A percentile compares a stretch with the other conserved stretches of the same genome.
These are phyloP conservation scores for Trametes meyenii DNA, from an alignment of 768 basidiomycete species.

Conservation along the genomic window DNA sequence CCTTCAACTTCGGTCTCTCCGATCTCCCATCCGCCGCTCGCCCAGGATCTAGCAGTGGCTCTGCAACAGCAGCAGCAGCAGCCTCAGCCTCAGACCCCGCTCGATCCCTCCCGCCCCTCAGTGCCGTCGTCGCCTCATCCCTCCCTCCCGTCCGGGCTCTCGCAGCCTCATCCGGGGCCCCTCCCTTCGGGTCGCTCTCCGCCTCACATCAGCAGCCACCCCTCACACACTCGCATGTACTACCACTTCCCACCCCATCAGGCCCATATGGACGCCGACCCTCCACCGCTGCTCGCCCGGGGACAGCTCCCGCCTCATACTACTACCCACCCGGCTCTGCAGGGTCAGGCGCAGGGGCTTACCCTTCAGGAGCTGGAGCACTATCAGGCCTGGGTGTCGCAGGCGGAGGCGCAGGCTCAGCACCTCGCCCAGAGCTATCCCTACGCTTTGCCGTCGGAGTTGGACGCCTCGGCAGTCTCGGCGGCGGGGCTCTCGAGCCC, in stretches of 20 bases:
- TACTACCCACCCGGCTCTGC: conserved; percentile 46
- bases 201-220: conserved; percentile 40
- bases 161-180: conserved; percentile 39
- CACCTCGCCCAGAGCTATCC: conserved; percentile 46
- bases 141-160: conserved; percentile 45
- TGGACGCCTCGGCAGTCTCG: conserved; percentile 38
- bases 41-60: conserved; percentile 51
- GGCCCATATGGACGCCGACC: conserved; percentile 55
- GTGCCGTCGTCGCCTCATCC: conserved; percentile 75
- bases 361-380: conserved; percentile 47
- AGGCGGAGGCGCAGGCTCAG: conserved; percentile 33
- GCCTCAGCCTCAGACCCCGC: conserved; percentile 44
- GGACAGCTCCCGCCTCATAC: conserved; percentile 71
- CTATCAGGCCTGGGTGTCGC: conserved; percentile 36
- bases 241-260: conserved; percentile 57
- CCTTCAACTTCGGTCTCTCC: conserved; percentile 51
- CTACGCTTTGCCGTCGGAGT: conserved; percentile 34
- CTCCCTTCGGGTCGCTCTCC: conserved; percentile 42
- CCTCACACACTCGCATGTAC: conserved; percentile 49
- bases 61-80: conserved; percentile 51
- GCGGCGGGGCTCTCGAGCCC: conserved; percentile 30
- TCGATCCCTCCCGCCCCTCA: conserved; percentile 71
- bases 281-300: conserved; percentile 63
- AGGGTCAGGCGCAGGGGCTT: conserved; percentile 38
- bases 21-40: conserved; percentile 41